phyloP scores from a whole-genome alignment of 2,329 filamentous ascomycete species.

The Xylaria sp. region DNA sequence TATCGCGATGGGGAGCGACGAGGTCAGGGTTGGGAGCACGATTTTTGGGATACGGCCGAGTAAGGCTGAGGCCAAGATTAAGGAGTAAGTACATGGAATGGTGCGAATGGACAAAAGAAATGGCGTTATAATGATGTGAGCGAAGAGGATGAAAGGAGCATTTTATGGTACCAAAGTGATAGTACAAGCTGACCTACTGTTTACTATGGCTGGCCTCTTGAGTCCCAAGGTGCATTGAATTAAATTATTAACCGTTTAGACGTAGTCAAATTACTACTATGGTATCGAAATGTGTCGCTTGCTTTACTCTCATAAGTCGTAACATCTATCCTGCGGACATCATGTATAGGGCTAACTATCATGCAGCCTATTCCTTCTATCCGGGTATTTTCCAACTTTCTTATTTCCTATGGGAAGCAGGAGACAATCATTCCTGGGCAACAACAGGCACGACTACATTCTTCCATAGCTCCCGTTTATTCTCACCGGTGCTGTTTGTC shows the following conservation, averaged over 20 bases:
- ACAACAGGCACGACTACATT: conserved; percentile 50
- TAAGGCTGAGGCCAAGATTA: conserved; percentile 81
- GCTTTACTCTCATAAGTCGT: conserved; percentile 12
- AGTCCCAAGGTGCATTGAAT: not conserved
- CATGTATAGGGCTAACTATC: not conserved
- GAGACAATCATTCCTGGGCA: conserved; percentile 46
- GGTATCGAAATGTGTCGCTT: not conserved
- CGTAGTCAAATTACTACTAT: conserved; percentile 16
- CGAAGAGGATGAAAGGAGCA: not conserved
- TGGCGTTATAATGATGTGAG: not conserved
- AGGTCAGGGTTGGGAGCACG: conserved; percentile 92
- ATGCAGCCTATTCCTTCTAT: not conserved
- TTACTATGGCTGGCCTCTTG: not conserved
- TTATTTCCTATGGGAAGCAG: not conserved
- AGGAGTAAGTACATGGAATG: conserved; percentile 31
- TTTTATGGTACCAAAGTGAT: no score
- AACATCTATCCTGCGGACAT: not conserved
- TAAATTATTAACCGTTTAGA: not conserved
- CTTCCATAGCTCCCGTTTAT: conserved; percentile 47
- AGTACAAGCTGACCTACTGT: not conserved
- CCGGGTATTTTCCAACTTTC: not conserved
- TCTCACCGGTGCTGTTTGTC: conserved; percentile 41
- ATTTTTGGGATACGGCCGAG: conserved; percentile 89
- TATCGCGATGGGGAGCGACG: conserved; percentile 82
- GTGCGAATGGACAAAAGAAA: not conserved